Evolutionary conservation across 2,329 filamentous ascomycete genomes (phyloP).

Genomic region (Cadophora sp.): DNA sequence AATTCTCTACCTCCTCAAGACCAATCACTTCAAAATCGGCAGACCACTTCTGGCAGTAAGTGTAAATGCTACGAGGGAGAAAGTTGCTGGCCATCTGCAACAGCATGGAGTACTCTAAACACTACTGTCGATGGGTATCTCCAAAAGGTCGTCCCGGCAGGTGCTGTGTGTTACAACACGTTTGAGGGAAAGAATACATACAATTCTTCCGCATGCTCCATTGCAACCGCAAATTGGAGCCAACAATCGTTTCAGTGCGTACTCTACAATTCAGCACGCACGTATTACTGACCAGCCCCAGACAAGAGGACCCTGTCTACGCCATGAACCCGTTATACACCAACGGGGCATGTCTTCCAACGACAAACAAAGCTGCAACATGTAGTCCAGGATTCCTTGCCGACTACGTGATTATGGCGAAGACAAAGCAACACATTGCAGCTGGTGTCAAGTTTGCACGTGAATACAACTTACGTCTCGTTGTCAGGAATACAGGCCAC

Average conservation of each 20-base stretch:
- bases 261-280: no score
- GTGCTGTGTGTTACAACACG: no score
- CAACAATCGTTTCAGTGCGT: no score
- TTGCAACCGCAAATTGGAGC: no score
- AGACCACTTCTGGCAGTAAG: background rate
- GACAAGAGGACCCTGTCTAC: no score
- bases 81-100: conserved; percentile 53
- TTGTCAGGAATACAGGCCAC: background rate
- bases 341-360: no score
- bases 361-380: no score
- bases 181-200: no score
- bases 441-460: conserved; percentile 14
- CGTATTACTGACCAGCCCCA: no score
- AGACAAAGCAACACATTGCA: background rate
- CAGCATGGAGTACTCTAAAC: conserved; percentile 55
- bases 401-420: conserved; percentile 48
- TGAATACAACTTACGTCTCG: conserved; percentile 2
- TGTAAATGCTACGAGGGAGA: conserved; percentile 28
- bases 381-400: background rate
- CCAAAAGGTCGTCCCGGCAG: no score
- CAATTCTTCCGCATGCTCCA: no score
- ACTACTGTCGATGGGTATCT: conserved; percentile 42
- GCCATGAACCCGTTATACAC: no score
- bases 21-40: background rate
- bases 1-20: background rate